Conservation (phyloP, 2,329 filamentous ascomycete species). For the Raffaelea albimanens region DNA sequence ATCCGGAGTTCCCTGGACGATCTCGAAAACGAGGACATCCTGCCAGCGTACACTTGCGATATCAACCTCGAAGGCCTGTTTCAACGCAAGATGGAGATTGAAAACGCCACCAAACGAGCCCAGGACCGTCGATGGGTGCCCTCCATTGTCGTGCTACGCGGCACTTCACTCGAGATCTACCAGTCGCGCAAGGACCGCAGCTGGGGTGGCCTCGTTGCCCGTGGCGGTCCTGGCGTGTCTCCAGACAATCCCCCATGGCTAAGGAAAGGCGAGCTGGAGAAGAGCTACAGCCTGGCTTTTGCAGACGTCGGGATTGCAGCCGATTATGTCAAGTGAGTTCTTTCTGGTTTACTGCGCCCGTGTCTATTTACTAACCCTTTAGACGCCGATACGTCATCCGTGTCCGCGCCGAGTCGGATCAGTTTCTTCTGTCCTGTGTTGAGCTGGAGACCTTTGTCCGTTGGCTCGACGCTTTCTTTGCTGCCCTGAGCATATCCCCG, state of each 20-base stretch:
- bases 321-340: slow-evolving; percentile 58
- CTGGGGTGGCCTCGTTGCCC: slow-evolving; percentile 33
- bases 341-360: too few relatives aligned
- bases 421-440: slow-evolving; percentile 60
- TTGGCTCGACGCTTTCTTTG: slow-evolving; percentile 60
- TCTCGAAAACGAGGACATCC: slow-evolving; percentile 24
- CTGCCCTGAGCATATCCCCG: slow-evolving; percentile 63
- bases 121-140: slow-evolving; percentile 55
- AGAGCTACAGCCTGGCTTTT: slow-evolving; percentile 63
- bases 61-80: slow-evolving; percentile 49
- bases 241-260: slow-evolving; percentile 42
- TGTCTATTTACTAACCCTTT: slow-evolving; percentile 6
- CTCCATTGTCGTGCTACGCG: slow-evolving; percentile 54
- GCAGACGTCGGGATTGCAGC: slow-evolving; percentile 66
- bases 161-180: slow-evolving; percentile 59
- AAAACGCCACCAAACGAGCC: slow-evolving; percentile 53
- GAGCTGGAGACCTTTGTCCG: slow-evolving; percentile 56
- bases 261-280: slow-evolving; percentile 46
- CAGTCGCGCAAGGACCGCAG: slow-evolving; percentile 49
- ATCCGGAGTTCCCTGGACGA: background rate
- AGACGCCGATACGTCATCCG: slow-evolving; percentile 59
- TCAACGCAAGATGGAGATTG: slow-evolving; percentile 56
- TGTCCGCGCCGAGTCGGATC: slow-evolving; percentile 63
- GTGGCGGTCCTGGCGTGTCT: slow-evolving; percentile 36
- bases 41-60: slow-evolving; percentile 49